Conservation (phyloP, 495 filamentous ascomycete genomes). For the Bathelium albidoporum region DNA sequence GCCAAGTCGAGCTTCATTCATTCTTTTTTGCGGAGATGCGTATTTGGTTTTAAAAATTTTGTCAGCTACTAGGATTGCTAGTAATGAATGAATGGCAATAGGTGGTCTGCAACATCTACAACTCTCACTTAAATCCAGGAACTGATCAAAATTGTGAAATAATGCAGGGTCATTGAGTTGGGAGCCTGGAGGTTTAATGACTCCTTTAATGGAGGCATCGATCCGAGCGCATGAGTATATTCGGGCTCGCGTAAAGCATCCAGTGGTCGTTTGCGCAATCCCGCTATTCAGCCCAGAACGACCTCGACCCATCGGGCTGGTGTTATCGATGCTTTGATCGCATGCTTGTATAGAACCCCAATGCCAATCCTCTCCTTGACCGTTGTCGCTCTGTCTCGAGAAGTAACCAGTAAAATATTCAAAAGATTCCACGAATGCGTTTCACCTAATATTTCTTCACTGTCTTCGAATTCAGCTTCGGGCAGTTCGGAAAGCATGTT, state of each 20-base stretch:
- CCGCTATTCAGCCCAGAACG: not conserved
- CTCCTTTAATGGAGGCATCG: too few relatives aligned
- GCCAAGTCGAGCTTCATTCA: not conserved
- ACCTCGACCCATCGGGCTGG: not conserved
- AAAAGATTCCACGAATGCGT: not conserved
- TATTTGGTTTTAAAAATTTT: not conserved
- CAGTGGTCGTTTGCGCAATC: too few relatives aligned
- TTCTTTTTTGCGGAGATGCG: not conserved
- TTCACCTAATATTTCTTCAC: not conserved
- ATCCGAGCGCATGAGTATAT: too few relatives aligned
- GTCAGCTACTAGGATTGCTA: too few relatives aligned
- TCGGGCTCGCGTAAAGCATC: too few relatives aligned
- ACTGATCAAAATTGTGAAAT: too few relatives aligned
- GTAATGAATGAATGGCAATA: not conserved
- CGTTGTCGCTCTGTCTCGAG: not conserved
- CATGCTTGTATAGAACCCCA: not conserved
- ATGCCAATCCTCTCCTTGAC: not conserved
- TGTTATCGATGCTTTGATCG: not conserved
- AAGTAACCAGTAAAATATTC: not conserved
- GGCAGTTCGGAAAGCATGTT: not conserved
- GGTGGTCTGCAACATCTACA: too few relatives aligned
- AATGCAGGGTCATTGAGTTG: too few relatives aligned
- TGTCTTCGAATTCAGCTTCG: not conserved
- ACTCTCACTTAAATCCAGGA: too few relatives aligned
- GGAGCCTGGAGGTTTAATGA: too few relatives aligned